phyloP scores from a whole-genome alignment of 2,329 filamentous ascomycete species.

The Ustulina deusta region DNA sequence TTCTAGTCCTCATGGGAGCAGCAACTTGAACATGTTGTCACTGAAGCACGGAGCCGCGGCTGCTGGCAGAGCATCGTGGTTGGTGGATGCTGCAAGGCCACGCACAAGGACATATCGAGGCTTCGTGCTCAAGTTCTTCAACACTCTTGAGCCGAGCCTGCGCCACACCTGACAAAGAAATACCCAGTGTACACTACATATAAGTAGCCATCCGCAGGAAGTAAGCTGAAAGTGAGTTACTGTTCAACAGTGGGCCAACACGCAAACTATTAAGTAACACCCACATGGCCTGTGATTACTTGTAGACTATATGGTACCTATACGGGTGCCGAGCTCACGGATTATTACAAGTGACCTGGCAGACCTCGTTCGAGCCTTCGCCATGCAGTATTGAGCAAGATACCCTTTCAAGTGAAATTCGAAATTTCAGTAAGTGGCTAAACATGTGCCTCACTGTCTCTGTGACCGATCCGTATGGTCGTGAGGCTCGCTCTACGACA shows the following conservation, averaged over 20 bases:
- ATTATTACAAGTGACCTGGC: slow-evolving; percentile 4
- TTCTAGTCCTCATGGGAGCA: slow-evolving; percentile 59
- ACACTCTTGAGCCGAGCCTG: slow-evolving; percentile 6
- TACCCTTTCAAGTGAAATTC: neutral
- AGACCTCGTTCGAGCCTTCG: slow-evolving; percentile 1
- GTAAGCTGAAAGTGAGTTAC: slow-evolving; percentile 24
- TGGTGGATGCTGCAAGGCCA: slow-evolving; percentile 66
- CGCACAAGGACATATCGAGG: slow-evolving; percentile 60
- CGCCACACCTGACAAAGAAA: slow-evolving; percentile 10
- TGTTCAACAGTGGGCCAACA: slow-evolving; percentile 32
- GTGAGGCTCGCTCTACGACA: neutral
- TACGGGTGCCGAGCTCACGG: neutral
- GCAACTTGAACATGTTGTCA: slow-evolving; percentile 58
- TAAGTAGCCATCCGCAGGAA: slow-evolving; percentile 1
- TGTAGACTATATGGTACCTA: neutral
- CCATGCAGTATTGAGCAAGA: neutral
- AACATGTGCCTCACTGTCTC: neutral
- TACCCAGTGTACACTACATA: neutral
- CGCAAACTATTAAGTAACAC: slow-evolving; percentile 11
- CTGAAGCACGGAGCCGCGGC: slow-evolving; percentile 52
- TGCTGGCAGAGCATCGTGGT: slow-evolving; percentile 62
- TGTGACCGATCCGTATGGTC: neutral
- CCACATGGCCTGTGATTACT: slow-evolving; percentile 6
- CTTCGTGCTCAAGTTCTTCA: slow-evolving; percentile 38
- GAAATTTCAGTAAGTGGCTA: slow-evolving; percentile 1